Evolutionary conservation across 2,329 filamentous ascomycete species (phyloP), one percentile per base, ranked within the genome.

Genomic region (Kalaharituber pfeilii): DNA sequence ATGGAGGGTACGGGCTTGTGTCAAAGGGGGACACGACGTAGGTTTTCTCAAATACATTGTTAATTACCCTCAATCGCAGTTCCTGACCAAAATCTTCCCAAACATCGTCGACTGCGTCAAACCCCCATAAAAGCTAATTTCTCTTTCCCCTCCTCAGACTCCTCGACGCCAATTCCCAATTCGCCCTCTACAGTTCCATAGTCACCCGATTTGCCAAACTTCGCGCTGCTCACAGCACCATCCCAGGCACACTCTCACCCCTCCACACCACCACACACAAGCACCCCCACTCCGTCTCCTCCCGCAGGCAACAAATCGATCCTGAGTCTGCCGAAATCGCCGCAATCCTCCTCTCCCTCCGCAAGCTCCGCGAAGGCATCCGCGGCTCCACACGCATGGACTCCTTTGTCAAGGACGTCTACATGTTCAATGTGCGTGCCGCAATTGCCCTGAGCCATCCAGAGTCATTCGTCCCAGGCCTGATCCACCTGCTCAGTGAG

Each of bases 321-420:
- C 61, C 67, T 42, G 66, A 70, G 25, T 72, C 75, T 54, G 75
- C 76, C 11, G 76, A 78, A 60, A 75, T 95, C 27, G 76, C 81
- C 1, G 78, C 77, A 20, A 79, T 96, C 52, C 74, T 95, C 53
- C 77, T 84, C 63, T 85, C 89, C 2, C 81, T 96, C 66, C 81
- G 91, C 58, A 96, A 95, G 67, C 77, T 98, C 28, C 80, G 91
- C 54, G 91, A 98, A 71, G 88, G 82, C 24, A 81, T 96, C 49
- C 78, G 94, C 2, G 85, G 85, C 11, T 81, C 84, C 7, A 78
- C 80, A 52, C 79, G 88, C 20, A 72, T 75, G 30, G 84, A 94
- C 65, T 73, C 78, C 52, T 98, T 98, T 68, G 81, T 89, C 1
- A 79, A 84, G n/a, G 81, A 87, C 62, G 85, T 81, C 15, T 94